These are phyloP conservation scores for Diutina neorugosa DNA, from an alignment of 1,139 yeast species.

Conservation along the genomic window DNA sequence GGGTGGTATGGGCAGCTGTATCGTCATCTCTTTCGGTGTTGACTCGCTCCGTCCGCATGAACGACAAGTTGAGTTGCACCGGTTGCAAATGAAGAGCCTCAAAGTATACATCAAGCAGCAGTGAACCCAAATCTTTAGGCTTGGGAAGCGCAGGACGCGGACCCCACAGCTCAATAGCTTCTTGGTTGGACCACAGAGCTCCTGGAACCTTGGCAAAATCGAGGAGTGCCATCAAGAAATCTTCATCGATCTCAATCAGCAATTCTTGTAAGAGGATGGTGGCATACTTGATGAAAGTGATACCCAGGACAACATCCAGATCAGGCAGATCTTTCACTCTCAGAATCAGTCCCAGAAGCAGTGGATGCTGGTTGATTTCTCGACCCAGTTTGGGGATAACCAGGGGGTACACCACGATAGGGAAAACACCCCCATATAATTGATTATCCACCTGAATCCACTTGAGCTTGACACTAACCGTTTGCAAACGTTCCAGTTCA, in stretches of 20 bases:
- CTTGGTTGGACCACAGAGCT: conserved; percentile 48
- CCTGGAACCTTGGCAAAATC: conserved; percentile 70
- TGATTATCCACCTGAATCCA: conserved; percentile 96
- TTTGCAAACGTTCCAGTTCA: conserved; percentile 77
- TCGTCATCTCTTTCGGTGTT: conserved; percentile 39
- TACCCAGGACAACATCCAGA: conserved; percentile 33
- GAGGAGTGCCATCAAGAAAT: conserved; percentile 69
- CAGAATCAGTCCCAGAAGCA: conserved; percentile 76
- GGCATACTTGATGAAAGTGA: conserved; percentile 80
- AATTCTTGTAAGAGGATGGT: conserved; percentile 81
- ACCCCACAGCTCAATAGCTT: conserved; percentile 49
- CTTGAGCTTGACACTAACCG: conserved; percentile 66
- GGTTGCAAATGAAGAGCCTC: conserved; percentile 93
- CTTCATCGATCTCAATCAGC: conserved; percentile 89
- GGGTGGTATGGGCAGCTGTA: conserved; percentile 36
- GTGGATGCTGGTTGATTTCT: conserved; percentile 84
- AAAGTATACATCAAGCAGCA: conserved; percentile 64
- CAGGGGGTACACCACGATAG: conserved; percentile 84
- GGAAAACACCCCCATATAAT: conserved; percentile 77
- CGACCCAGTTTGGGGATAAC: conserved; percentile 76
- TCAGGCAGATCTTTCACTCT: conserved; percentile 80
- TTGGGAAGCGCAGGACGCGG: conserved; percentile 14
- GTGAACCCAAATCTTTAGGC: background rate
- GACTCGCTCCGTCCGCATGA: conserved; percentile 79
- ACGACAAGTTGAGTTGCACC: conserved; percentile 75